phyloP scores from a whole-genome alignment of 148 eudicot species.

The Chenopodium formosanum region DNA sequence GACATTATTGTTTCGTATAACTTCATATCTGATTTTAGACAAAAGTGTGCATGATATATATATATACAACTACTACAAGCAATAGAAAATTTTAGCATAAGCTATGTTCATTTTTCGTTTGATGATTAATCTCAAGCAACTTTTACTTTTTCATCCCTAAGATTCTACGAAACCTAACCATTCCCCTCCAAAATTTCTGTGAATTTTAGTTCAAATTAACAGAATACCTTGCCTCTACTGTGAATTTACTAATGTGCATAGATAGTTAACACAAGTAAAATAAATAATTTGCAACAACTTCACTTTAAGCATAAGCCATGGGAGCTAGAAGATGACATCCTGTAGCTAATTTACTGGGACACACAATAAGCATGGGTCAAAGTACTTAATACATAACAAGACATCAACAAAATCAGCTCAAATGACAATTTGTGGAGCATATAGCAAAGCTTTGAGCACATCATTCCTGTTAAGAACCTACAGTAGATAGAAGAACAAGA shows the following conservation, averaged over 20 bases:
- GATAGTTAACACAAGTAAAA: neutral
- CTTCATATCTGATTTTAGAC: neutral
- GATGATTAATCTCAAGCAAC: neutral
- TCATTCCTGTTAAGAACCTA: neutral
- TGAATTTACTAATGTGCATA: neutral
- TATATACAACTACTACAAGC: neutral
- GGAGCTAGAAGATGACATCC: neutral
- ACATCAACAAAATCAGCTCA: neutral
- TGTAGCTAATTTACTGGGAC: neutral
- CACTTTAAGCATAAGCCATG: neutral
- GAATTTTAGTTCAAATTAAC: neutral
- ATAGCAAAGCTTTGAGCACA: neutral
- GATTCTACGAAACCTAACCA: neutral
- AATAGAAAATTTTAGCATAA: neutral
- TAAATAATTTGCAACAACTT: neutral
- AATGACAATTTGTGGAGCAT: neutral
- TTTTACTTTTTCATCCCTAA: neutral
- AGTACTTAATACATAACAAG: neutral
- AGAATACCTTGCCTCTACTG: neutral
- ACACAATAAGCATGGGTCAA: neutral
- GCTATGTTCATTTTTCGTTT: neutral
- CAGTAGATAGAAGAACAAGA: neutral
- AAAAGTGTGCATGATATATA: neutral
- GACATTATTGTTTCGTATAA: neutral
- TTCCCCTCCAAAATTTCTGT: neutral